Base-by-base conservation (phyloP, 1,284 basidiomycete genomes). In the Ceratobasidium sp. region DNA sequence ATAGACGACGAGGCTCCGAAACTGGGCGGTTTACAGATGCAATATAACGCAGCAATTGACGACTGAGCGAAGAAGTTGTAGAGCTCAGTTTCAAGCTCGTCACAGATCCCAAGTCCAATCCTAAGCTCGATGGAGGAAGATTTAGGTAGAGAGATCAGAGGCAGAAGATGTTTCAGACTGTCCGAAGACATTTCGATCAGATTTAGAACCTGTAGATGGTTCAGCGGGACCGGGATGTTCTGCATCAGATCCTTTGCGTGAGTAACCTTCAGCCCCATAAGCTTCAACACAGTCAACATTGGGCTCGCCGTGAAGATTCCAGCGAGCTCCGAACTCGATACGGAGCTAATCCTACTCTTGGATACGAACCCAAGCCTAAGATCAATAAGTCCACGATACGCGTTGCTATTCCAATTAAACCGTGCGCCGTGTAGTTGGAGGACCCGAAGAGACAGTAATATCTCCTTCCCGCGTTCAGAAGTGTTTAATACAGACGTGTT, bases 311-410 rank as follows among this genome's bases (percentile, higher is more conserved):
- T 40, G 4, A 66, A 17, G 23, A 48, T 42, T 6, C 44, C 1
- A 28, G 64, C 44, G 5, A 66, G n/a, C 9, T 17, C 64, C 4
- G 42, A 66, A 13, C 7, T 44, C 2, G 64, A 6, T 3, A 66
- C 48, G 48, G 17, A 3, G 15, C 10, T 10, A 15, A 9, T 20
- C 20, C 23, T 46, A 10, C 10, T 59, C 26, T 9, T 13, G 62
- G 20, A 7, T 7, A 20, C n/a, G 7, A 23, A 48, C 5, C 28
- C 69, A 44, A 73, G 13, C 15, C 23, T 46, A 17, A 69, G 66
- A 15, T 73, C 69, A 13, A 50, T 17, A 2, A 73, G 57, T 10
- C 69, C 56, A 17, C n/a, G 54, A 28, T 62, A 73, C 17, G 54
- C 56, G n/a, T 17, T 17, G 44, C 54, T 73, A 12, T 56, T 33